Evolutionary conservation across 176 grass and related monocot genomes (phyloP).

Genomic region (Pontederia paniculata): DNA sequence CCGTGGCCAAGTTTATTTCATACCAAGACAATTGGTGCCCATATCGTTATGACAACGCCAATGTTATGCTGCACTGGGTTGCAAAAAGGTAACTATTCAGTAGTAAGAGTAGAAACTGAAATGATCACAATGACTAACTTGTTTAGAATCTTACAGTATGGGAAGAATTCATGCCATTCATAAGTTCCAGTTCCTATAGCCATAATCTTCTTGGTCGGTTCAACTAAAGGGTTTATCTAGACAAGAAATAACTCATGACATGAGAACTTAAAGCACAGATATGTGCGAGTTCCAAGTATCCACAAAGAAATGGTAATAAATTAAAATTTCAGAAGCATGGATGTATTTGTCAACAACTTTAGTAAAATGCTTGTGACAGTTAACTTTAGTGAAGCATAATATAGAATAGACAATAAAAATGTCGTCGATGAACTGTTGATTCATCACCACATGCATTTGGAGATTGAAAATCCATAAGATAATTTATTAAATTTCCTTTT

Average conservation of each 20-base stretch:
- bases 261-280: background rate
- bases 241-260: slow-evolving; percentile 1
- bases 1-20: background rate
- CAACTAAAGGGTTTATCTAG: slow-evolving; percentile 82
- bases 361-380: too few relatives aligned
- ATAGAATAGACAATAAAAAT: too few relatives aligned
- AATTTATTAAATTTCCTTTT: too few relatives aligned
- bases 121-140: slow-evolving; percentile 2
- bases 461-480: too few relatives aligned
- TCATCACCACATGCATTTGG: too few relatives aligned
- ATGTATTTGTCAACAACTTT: too few relatives aligned
- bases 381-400: too few relatives aligned
- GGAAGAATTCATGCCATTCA: slow-evolving; percentile 93
- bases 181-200: slow-evolving; percentile 47
- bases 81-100: slow-evolving; percentile 8
- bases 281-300: background rate
- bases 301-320: background rate
- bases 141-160: slow-evolving; percentile 47
- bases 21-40: slow-evolving; percentile 97
- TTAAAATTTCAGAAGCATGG: background rate
- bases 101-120: background rate
- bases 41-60: slow-evolving; percentile 71
- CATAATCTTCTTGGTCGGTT: slow-evolving; percentile 76
- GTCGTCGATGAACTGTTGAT: too few relatives aligned
- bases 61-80: slow-evolving; percentile 85